Percentiles rank a stretch among this genome's conserved stretches.
phyloP scores from a whole-genome alignment of 495 filamentous ascomycete genomes.

The Penicillium soppii region DNA sequence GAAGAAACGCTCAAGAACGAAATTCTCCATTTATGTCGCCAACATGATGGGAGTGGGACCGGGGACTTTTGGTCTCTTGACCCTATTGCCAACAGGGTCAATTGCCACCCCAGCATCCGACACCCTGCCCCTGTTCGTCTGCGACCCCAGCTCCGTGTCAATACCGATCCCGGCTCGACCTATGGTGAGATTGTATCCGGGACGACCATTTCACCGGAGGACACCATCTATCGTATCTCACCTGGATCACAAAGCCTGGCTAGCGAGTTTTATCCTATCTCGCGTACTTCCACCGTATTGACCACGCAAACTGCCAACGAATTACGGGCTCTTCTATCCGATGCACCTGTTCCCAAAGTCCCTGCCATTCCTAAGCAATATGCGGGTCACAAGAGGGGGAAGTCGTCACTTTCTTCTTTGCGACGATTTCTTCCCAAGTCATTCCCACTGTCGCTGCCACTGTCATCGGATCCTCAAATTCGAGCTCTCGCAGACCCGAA shows the following conservation, averaged over 20 bases:
- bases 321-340: conserved; percentile 19
- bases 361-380: conserved; percentile 22
- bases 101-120: conserved; percentile 33
- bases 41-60: conserved; percentile 30
- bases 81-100: conserved; percentile 30
- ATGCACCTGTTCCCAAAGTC: conserved; percentile 20
- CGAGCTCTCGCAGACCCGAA: conserved; percentile 37
- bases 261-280: conserved; percentile 29
- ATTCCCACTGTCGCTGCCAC: conserved; percentile 29
- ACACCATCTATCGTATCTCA: conserved; percentile 21
- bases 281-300: conserved; percentile 33
- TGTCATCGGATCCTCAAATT: conserved; percentile 46
- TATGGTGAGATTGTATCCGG: conserved; percentile 31
- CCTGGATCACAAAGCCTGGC: conserved; percentile 24
- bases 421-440: conserved; percentile 39
- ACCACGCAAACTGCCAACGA: conserved; percentile 22
- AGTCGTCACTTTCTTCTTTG: conserved; percentile 41
- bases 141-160: conserved; percentile 33
- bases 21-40: conserved; percentile 40
- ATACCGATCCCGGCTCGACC: conserved; percentile 28
- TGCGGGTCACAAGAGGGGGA: conserved; percentile 28
- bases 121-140: conserved; percentile 35
- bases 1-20: conserved; percentile 44
- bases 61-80: conserved; percentile 33
- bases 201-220: conserved; percentile 29